These are phyloP conservation scores for Gigaspora rosea DNA, from an alignment of 192 early-diverging fungal genomes.

Conservation along the genomic window DNA sequence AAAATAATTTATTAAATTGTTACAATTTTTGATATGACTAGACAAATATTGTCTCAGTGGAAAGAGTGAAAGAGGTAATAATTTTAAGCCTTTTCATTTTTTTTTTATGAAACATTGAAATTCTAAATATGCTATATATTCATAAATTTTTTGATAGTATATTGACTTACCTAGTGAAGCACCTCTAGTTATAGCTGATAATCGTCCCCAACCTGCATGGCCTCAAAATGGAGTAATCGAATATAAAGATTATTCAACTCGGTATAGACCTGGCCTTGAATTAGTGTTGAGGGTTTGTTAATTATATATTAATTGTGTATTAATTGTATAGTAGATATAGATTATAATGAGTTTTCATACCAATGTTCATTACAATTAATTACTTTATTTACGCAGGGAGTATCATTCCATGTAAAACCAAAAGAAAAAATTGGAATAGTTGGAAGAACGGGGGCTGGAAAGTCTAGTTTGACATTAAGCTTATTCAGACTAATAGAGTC, in stretches of 20 bases:
- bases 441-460: conserved; percentile 57
- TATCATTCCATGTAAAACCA: conserved; percentile 32
- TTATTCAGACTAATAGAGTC: conserved; percentile 56
- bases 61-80: conserved; percentile 67
- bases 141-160: conserved; percentile 63
- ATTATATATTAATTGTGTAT: conserved; percentile 11
- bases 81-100: neutral
- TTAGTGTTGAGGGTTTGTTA: conserved; percentile 66
- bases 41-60: conserved; percentile 68
- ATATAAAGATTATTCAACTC: conserved; percentile 75
- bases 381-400: neutral
- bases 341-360: neutral
- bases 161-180: conserved; percentile 78
- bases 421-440: conserved; percentile 79
- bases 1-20: conserved; percentile 34
- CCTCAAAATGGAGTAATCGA: conserved; percentile 73
- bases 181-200: conserved; percentile 64
- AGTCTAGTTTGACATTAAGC: conserved; percentile 53
- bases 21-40: conserved; percentile 13
- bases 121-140: conserved; percentile 39
- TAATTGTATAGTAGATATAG: neutral
- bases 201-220: conserved; percentile 65
- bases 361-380: neutral
- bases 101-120: neutral
- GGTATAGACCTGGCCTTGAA: conserved; percentile 80